phyloP scores from a whole-genome alignment of 179 eudicot species.

The Beta macrorhiza region DNA sequence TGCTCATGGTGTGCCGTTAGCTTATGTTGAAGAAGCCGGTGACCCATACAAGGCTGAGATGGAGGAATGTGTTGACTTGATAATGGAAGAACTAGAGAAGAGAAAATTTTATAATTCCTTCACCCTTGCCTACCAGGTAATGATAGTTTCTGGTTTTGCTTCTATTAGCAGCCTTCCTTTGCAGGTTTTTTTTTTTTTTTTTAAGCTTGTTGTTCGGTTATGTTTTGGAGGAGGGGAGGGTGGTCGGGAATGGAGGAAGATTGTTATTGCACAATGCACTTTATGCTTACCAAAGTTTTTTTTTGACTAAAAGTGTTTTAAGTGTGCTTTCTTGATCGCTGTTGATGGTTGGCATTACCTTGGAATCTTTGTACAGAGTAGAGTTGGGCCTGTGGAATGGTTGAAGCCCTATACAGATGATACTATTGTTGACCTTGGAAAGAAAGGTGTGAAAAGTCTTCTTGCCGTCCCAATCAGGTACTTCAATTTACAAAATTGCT shows the following conservation, averaged over 20 bases:
- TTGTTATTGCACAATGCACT: not conserved
- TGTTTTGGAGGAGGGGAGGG: not conserved
- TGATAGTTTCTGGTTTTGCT: not conserved
- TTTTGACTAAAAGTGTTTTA: not conserved
- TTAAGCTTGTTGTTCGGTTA: not conserved
- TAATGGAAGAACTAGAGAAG: constrained; percentile 91
- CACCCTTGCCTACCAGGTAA: constrained; percentile 96
- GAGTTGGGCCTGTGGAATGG: constrained; percentile 99
- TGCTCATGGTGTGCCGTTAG: constrained; percentile 99
- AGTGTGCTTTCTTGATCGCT: not conserved
- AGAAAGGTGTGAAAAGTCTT: constrained; percentile 89
- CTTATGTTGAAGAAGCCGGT: constrained; percentile 99
- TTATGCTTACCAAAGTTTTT: not conserved
- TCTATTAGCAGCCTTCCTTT: not conserved
- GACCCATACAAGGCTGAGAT: constrained; percentile 99
- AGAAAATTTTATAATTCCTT: constrained; percentile 64
- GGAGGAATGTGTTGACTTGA: constrained; percentile 98
- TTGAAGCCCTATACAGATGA: constrained; percentile 97
- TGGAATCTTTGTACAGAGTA: constrained; percentile 54
- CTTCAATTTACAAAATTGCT: not conserved
- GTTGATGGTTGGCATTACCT: constrained; percentile 23
- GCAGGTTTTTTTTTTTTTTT: not conserved
- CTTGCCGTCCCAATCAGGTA: constrained; percentile 98
- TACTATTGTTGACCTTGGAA: constrained; percentile 83
- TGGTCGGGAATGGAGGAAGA: not conserved